Conservation (phyloP, 768 basidiomycete genomes). For the Hortiboletus flavorubellus region DNA sequence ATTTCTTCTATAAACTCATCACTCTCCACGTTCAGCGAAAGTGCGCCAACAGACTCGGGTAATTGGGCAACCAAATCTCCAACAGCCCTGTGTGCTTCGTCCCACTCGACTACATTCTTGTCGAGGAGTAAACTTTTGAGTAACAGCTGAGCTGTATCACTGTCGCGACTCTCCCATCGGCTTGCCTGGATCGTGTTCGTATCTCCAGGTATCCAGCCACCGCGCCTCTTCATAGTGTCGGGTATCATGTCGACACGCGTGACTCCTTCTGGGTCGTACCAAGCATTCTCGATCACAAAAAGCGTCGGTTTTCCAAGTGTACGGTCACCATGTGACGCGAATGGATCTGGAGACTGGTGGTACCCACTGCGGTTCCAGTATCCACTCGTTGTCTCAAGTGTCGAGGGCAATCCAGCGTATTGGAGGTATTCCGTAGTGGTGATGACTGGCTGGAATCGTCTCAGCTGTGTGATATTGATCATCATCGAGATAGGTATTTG, state of each 20-base stretch:
- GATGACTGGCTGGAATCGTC: constrained; percentile 34
- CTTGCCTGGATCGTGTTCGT: constrained; percentile 11
- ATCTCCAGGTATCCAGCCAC: constrained; percentile 22
- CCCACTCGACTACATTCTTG: constrained; percentile 28
- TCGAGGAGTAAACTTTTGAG: constrained; percentile 20
- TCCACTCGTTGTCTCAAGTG: constrained; percentile 36
- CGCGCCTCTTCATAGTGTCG: constrained; percentile 22
- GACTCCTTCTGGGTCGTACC: constrained; percentile 36
- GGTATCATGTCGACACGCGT: constrained; percentile 37
- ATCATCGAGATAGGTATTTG: constrained; percentile 33
- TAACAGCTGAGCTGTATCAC: constrained; percentile 7
- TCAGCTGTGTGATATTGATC: constrained; percentile 40
- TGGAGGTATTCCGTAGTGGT: constrained; percentile 38
- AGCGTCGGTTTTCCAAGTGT: constrained; percentile 20
- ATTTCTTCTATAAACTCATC: constrained; percentile 31
- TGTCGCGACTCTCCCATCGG: constrained; percentile 11
- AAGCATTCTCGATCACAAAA: constrained; percentile 37
- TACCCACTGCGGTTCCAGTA: constrained; percentile 35
- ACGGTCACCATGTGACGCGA: constrained; percentile 13
- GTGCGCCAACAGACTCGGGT: constrained; percentile 9
- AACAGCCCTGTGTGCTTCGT: constrained; percentile 27
- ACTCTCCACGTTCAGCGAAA: constrained; percentile 12
- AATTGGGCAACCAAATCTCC: constrained; percentile 15
- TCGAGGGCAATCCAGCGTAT: constrained; percentile 31
- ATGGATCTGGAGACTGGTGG: constrained; percentile 18